phyloP scores from a whole-genome alignment of 23 red algal species.

The Agarophyton chilense region DNA sequence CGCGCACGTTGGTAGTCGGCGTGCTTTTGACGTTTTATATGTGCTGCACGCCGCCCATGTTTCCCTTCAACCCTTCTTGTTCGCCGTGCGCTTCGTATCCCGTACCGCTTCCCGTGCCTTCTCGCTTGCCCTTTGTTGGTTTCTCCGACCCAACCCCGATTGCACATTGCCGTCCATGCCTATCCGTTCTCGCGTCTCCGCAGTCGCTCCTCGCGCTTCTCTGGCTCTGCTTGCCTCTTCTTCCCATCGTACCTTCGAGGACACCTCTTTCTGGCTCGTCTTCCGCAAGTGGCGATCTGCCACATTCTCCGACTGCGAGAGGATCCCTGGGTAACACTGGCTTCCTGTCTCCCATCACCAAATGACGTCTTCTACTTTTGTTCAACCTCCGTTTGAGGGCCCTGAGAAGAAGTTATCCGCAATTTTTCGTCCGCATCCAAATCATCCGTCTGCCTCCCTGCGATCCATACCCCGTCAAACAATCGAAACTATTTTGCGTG shows the following conservation, averaged over 20 bases:
- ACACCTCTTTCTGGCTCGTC: constrained; percentile 71
- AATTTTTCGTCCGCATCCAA: background rate
- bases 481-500: constrained; percentile 59
- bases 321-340: constrained; percentile 53
- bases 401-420: constrained; percentile 93
- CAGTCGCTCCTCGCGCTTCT: constrained; percentile 4
- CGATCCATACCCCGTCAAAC: constrained; percentile 43
- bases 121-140: too few relatives aligned
- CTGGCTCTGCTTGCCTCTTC: background rate
- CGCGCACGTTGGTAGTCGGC: too few relatives aligned
- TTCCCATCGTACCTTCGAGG: constrained; percentile 12
- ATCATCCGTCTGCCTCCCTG: constrained; percentile 10
- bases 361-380: background rate
- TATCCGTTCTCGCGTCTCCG: background rate
- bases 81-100: too few relatives aligned
- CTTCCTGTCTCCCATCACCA: background rate
- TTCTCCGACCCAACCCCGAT: too few relatives aligned
- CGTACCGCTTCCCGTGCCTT: too few relatives aligned
- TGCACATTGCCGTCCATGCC: background rate
- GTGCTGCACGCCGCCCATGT: too few relatives aligned
- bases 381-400: constrained; percentile 79
- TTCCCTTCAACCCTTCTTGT: too few relatives aligned
- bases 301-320: constrained; percentile 65
- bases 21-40: too few relatives aligned
- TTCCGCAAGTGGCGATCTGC: constrained; percentile 70